These are phyloP conservation scores for Entelexis sorbosivorans DNA, from an alignment of 1,139 yeast species.

Conservation along the genomic window DNA sequence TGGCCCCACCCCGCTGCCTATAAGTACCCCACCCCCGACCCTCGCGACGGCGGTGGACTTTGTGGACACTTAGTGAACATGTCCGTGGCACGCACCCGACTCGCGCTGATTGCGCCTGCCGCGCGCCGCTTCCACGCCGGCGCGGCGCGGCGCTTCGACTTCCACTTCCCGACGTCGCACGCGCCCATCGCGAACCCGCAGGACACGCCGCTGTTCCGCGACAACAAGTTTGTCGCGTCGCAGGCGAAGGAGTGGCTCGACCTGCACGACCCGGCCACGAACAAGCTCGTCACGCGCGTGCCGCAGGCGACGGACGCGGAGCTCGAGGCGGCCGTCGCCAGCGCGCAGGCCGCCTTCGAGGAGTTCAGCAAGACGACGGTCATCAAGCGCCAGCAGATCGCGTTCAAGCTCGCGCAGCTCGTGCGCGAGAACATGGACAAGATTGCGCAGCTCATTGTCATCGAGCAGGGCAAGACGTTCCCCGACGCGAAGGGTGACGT, in stretches of 20 bases:
- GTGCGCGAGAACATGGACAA: constrained; percentile 61
- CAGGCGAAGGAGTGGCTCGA: constrained; percentile 55
- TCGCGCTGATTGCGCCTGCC: background rate
- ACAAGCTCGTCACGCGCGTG: constrained; percentile 52
- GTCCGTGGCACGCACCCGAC: background rate
- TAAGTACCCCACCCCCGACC: background rate
- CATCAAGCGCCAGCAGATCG: constrained; percentile 63
- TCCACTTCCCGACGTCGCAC: constrained; percentile 40
- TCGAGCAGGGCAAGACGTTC: constrained; percentile 74
- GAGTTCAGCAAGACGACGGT: constrained; percentile 50
- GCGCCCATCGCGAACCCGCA: constrained; percentile 37
- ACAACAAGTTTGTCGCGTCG: constrained; percentile 50
- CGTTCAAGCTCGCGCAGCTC: constrained; percentile 59
- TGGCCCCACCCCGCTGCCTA: background rate
- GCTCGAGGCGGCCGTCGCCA: constrained; percentile 53
- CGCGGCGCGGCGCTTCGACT: constrained; percentile 12
- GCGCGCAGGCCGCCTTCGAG: constrained; percentile 36
- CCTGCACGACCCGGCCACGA: constrained; percentile 68
- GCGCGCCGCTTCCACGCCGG: constrained; percentile 4
- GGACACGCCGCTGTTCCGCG: constrained; percentile 46
- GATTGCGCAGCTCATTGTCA: constrained; percentile 58
- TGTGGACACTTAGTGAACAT: background rate
- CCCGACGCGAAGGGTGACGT: constrained; percentile 74
- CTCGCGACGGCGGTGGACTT: too few relatives aligned
- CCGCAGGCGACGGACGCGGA: constrained; percentile 65